Evolutionary conservation across 352 stramenopile species (phyloP).

Genomic region (Phytophthora foliorum): DNA sequence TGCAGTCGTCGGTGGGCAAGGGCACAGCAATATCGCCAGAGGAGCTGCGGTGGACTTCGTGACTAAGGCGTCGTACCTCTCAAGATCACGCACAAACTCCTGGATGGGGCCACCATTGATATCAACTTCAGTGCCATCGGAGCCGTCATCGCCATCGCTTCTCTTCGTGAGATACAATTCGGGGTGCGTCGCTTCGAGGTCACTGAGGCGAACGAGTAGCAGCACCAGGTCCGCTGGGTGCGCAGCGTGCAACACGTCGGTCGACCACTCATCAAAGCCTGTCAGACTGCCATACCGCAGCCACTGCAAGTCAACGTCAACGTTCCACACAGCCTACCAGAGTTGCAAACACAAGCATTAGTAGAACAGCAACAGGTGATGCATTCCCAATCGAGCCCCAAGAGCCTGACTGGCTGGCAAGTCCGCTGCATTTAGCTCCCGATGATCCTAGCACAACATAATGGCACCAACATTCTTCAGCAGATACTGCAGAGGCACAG

Average conservation of each 20-base stretch:
- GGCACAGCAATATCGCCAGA: constrained; percentile 55
- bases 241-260: constrained; percentile 15
- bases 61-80: constrained; percentile 29
- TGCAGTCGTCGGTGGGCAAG: constrained; percentile 29
- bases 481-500: constrained; percentile 59
- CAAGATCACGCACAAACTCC: constrained; percentile 38
- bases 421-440: constrained; percentile 4
- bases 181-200: constrained; percentile 64
- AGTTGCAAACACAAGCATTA: constrained; percentile 15
- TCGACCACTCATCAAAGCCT: constrained; percentile 45
- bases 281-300: constrained; percentile 60
- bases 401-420: constrained; percentile 2
- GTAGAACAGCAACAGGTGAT: not conserved
- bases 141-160: not conserved
- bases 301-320: constrained; percentile 57
- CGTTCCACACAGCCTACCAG: constrained; percentile 36
- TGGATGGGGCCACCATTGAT: constrained; percentile 5
- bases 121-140: not conserved
- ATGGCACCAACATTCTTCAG: constrained; percentile 53
- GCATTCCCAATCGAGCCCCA: not conserved
- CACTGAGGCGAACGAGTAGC: constrained; percentile 66
- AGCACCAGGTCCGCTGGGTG: constrained; percentile 53
- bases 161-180: constrained; percentile 43
- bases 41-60: constrained; percentile 12
- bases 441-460: constrained; percentile 7